A percentile compares a stretch with the other conserved stretches of the same genome.
phyloP scores from a whole-genome alignment of 2,329 filamentous ascomycete species.

The Zymoseptoria pseudotritici region DNA sequence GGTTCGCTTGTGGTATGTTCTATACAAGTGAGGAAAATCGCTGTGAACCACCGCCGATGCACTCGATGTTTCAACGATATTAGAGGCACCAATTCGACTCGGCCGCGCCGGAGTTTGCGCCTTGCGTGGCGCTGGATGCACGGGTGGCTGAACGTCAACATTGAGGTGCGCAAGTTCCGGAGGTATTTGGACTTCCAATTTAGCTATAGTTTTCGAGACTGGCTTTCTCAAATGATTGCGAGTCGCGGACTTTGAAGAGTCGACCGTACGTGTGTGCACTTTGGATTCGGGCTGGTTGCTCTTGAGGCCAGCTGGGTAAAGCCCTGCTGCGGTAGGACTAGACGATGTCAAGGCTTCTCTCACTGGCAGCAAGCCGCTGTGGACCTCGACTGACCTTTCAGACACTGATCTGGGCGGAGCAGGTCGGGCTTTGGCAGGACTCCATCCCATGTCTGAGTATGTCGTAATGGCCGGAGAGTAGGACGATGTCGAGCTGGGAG shows the following conservation, averaged over 20 bases:
- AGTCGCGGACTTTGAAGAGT: conserved; percentile 1
- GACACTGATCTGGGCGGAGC: neutral
- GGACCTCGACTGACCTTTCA: conserved; percentile 31
- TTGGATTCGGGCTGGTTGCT: neutral
- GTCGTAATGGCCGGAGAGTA: conserved; percentile 58
- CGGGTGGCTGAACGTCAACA: conserved; percentile 49
- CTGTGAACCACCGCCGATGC: conserved; percentile 50
- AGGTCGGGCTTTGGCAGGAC: neutral
- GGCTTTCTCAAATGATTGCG: conserved; percentile 11
- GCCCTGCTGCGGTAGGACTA: conserved; percentile 42
- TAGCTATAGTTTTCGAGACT: conserved; percentile 1
- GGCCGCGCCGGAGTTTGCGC: conserved; percentile 38
- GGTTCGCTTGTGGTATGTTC: conserved; percentile 44
- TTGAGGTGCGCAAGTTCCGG: conserved; percentile 46
- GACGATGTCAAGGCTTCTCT: conserved; percentile 65
- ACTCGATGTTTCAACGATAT: conserved; percentile 37
- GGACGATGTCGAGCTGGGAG: conserved; percentile 69
- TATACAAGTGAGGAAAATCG: conserved; percentile 44
- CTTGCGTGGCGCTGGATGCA: conserved; percentile 34
- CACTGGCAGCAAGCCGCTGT: conserved; percentile 52
- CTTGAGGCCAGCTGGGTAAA: neutral
- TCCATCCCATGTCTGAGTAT: neutral
- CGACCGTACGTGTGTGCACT: neutral
- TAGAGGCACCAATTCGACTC: conserved; percentile 40
- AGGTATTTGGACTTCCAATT: conserved; percentile 17